phyloP scores from a whole-genome alignment of 2,329 filamentous ascomycete species.

The Trichoderma harzianum region DNA sequence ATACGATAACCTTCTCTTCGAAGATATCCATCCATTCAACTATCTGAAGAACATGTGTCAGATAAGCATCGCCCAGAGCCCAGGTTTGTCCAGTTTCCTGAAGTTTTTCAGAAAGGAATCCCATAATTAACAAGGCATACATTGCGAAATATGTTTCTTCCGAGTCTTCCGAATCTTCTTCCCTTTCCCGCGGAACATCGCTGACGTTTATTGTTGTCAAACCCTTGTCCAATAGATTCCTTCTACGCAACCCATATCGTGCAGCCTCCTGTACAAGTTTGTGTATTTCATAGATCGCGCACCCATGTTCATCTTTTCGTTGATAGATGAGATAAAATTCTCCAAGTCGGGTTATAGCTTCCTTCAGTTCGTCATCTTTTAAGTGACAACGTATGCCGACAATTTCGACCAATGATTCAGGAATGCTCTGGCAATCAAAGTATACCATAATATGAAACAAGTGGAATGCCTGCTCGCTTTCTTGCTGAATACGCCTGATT shows the following conservation, averaged over 20 bases:
- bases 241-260: neutral
- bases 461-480: neutral
- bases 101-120: too few species aligned
- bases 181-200: neutral
- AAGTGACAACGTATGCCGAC: neutral
- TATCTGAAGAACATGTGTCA: neutral
- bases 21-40: neutral
- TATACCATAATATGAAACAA: neutral
- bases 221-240: neutral
- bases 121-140: too few species aligned
- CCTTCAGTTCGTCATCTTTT: neutral
- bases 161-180: neutral
- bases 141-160: neutral
- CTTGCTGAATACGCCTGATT: neutral
- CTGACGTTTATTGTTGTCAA: neutral
- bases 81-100: too few species aligned
- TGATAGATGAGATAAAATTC: neutral
- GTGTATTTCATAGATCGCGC: neutral
- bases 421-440: neutral
- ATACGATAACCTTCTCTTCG: fast-evolving
- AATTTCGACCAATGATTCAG: fast-evolving
- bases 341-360: neutral
- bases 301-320: neutral
- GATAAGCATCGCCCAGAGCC: neutral
- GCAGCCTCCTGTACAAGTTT: neutral